These are phyloP conservation scores for Thelonectria olida DNA, from an alignment of 2,329 filamentous ascomycete species.

Conservation along the genomic window DNA sequence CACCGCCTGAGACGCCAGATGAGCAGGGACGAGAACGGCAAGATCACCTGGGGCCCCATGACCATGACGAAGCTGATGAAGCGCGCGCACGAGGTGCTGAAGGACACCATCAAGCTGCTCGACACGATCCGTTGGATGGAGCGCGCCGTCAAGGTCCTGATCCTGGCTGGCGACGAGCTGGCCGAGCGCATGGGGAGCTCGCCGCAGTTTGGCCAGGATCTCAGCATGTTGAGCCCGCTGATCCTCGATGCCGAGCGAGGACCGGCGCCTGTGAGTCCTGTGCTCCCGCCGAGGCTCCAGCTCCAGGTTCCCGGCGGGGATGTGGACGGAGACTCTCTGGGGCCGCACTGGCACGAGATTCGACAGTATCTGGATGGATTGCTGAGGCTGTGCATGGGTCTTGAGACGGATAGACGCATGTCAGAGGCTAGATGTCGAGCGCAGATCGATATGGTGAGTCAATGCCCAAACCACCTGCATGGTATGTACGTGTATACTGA, in stretches of 20 bases:
- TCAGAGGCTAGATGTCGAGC: conserved; percentile 56
- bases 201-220: conserved; percentile 31
- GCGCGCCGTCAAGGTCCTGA: conserved; percentile 53
- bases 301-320: conserved; percentile 27
- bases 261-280: conserved; percentile 38
- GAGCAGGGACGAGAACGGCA: conserved; percentile 36
- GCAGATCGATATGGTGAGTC: conserved; percentile 56
- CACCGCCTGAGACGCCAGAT: conserved; percentile 34
- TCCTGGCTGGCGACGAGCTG: conserved; percentile 55
- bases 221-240: conserved; percentile 39
- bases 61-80: conserved; percentile 59
- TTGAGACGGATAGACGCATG: conserved; percentile 57
- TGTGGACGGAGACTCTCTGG: conserved; percentile 42
- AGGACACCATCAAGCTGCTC: conserved; percentile 55
- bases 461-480: neutral
- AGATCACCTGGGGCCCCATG: conserved; percentile 48
- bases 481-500: conserved; percentile 5
- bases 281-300: conserved; percentile 31
- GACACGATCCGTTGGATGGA: conserved; percentile 60
- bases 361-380: conserved; percentile 56
- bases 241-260: conserved; percentile 32
- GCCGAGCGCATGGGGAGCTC: conserved; percentile 42
- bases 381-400: conserved; percentile 53
- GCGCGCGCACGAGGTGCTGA: conserved; percentile 56
- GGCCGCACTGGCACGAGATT: conserved; percentile 57